Percentiles rank a stretch among this genome's conserved stretches.
Evolutionary conservation across 257 asterid genomes (phyloP).

Genomic region (Fraxinus anomala): DNA sequence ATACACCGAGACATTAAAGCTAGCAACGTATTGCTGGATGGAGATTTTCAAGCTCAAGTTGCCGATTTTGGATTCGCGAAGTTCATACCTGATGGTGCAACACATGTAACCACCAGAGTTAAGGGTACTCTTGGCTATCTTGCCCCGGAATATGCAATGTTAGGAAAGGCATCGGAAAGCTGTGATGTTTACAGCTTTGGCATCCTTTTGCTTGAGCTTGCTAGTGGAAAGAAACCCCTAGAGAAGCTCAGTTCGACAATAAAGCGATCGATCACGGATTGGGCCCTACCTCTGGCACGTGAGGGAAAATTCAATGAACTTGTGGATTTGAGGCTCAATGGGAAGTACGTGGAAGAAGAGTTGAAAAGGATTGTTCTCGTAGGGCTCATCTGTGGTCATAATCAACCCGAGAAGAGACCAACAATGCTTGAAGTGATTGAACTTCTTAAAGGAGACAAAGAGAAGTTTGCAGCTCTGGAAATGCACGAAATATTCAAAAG

Average conservation of each 20-base stretch:
- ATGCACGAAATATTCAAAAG: constrained; percentile 69
- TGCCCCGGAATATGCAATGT: constrained; percentile 90
- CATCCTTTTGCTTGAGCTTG: constrained; percentile 88
- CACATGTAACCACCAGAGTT: constrained; percentile 79
- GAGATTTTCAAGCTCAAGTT: constrained; percentile 74
- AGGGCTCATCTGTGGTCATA: constrained; percentile 67
- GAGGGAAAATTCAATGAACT: constrained; percentile 63
- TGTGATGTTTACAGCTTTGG: constrained; percentile 94
- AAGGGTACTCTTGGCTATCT: constrained; percentile 94
- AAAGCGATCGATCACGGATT: constrained; percentile 66
- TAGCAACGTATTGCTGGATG: constrained; percentile 77
- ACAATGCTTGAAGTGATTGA: constrained; percentile 75
- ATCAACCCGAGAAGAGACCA: constrained; percentile 75
- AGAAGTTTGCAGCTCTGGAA: constrained; percentile 63
- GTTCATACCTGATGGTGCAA: constrained; percentile 86
- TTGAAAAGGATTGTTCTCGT: constrained; percentile 67
- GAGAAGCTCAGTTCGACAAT: constrained; percentile 53
- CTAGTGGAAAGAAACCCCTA: constrained; percentile 83
- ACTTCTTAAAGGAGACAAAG: constrained; percentile 71
- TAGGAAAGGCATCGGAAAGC: constrained; percentile 86
- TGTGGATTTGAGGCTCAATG: constrained; percentile 64
- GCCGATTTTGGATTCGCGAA: constrained; percentile 91
- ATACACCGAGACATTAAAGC: constrained; percentile 90
- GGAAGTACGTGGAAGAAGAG: constrained; percentile 71
- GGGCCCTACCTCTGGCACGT: constrained; percentile 80